Conservation (phyloP, 192 early-diverging fungal species). For the Radiomyces spectabilis region DNA sequence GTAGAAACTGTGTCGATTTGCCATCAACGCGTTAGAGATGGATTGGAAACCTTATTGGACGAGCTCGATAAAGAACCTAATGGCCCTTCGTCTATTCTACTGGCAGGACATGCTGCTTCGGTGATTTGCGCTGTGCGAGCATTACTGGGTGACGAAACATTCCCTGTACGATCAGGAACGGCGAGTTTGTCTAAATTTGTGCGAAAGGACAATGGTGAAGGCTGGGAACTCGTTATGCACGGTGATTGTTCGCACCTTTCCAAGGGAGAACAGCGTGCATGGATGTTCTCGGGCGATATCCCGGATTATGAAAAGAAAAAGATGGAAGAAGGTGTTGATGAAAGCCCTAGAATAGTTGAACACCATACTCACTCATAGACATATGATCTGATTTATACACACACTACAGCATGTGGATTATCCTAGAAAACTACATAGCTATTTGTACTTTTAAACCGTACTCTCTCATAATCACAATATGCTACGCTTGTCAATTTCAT, state of each 20-base stretch:
- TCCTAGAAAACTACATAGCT: no score
- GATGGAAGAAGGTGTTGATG: no score
- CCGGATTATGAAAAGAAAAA: conserved; percentile 16
- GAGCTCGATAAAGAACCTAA: conserved; percentile 1
- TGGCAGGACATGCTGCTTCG: conserved; percentile 18
- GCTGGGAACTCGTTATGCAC: conserved; percentile 11
- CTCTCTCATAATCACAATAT: no score
- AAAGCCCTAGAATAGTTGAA: no score
- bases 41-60: conserved; percentile 5
- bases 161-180: conserved; percentile 7
- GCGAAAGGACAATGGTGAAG: conserved; percentile 1
- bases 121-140: conserved; percentile 18
- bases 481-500: no score
- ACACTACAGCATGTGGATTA: no score
- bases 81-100: not conserved
- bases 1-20: conserved; percentile 6
- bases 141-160: conserved; percentile 5
- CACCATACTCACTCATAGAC: no score
- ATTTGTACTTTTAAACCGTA: no score
- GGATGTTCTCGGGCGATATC: conserved; percentile 22
- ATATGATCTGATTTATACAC: no score
- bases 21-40: conserved; percentile 8
- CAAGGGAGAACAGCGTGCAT: conserved; percentile 10
- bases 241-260: conserved; percentile 7
- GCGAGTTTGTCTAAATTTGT: conserved; percentile 14